phyloP scores from a whole-genome alignment of 1,284 basidiomycete species.

The Sporisorium scitamineum region DNA sequence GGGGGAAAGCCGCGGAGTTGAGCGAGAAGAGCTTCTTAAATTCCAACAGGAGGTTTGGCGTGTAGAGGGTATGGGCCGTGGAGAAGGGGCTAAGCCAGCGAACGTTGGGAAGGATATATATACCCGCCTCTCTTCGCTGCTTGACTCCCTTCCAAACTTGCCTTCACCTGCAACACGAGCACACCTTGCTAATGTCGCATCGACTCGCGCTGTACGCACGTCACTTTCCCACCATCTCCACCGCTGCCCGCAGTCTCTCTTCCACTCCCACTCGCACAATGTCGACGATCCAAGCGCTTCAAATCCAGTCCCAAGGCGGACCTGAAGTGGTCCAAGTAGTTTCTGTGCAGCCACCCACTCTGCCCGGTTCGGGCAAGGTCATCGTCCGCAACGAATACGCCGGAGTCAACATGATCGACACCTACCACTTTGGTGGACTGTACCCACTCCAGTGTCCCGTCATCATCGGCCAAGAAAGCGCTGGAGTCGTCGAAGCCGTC shows the following conservation, averaged over 20 bases:
- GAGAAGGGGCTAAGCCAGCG: not conserved
- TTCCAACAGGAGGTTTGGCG: too few species aligned
- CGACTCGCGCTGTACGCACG: constrained; percentile 15
- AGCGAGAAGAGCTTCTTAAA: not conserved
- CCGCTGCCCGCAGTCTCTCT: not conserved
- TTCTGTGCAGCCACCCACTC: constrained; percentile 76
- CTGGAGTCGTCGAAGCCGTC: constrained; percentile 81
- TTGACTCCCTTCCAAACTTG: not conserved
- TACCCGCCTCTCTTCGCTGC: not conserved
- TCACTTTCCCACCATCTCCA: constrained; percentile 5
- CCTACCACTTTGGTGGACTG: constrained; percentile 71
- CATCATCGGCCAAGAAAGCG: constrained; percentile 81
- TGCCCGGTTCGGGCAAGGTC: constrained; percentile 76
- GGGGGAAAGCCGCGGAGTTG: constrained; percentile 2
- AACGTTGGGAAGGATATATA: constrained; percentile 1
- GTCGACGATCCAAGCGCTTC: constrained; percentile 72
- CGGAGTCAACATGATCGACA: constrained; percentile 76
- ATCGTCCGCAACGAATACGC: constrained; percentile 78
- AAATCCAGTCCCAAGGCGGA: constrained; percentile 75
- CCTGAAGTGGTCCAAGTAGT: constrained; percentile 81
- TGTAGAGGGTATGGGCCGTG: not conserved
- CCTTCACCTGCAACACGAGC: not conserved
- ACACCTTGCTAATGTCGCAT: constrained; percentile 11
- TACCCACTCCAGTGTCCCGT: constrained; percentile 77
- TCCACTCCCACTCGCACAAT: constrained; percentile 70